phyloP scores from a whole-genome alignment of 768 basidiomycete species.

The Pulveroboletus ravenelii region DNA sequence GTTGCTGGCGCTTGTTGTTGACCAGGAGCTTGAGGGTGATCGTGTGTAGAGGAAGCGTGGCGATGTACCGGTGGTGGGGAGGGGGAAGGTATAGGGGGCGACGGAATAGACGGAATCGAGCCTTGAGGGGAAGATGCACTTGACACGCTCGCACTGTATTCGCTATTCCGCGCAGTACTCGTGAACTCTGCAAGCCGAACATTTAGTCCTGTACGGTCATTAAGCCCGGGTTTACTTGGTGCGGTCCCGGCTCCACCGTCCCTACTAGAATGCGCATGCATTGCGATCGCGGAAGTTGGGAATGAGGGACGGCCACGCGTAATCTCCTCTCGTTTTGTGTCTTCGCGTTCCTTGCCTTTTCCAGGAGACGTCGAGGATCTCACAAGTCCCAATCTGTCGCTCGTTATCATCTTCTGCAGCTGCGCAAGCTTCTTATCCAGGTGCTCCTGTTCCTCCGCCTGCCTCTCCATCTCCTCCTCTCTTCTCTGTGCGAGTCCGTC shows the following conservation, averaged over 20 bases:
- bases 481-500: slow-evolving; percentile 47
- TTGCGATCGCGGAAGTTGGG: slow-evolving; percentile 11
- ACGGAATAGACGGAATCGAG: slow-evolving; percentile 80
- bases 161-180: slow-evolving; percentile 38
- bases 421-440: slow-evolving; percentile 64
- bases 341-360: slow-evolving; percentile 35
- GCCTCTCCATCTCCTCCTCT: slow-evolving; percentile 67
- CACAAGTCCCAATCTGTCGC: slow-evolving; percentile 68
- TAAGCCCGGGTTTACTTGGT: slow-evolving; percentile 27
- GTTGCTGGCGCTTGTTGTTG: slow-evolving; percentile 7
- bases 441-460: slow-evolving; percentile 61
- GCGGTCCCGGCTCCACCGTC: slow-evolving; percentile 6
- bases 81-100: slow-evolving; percentile 57
- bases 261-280: slow-evolving; percentile 1
- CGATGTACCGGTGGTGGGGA: slow-evolving; percentile 31
- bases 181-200: slow-evolving; percentile 35
- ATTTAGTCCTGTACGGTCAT: slow-evolving; percentile 24
- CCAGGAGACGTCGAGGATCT: slow-evolving; percentile 29
- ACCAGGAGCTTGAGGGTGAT: not conserved
- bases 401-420: slow-evolving; percentile 68
- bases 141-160: slow-evolving; percentile 68
- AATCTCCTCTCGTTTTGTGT: slow-evolving; percentile 17
- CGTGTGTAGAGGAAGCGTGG: slow-evolving; percentile 21
- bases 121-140: slow-evolving; percentile 70
- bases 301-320: slow-evolving; percentile 41